A percentile compares a stretch with the other conserved stretches of the same genome.
phyloP scores from a whole-genome alignment of 2,329 filamentous ascomycete genomes.

The Akanthomyces muscarius region DNA sequence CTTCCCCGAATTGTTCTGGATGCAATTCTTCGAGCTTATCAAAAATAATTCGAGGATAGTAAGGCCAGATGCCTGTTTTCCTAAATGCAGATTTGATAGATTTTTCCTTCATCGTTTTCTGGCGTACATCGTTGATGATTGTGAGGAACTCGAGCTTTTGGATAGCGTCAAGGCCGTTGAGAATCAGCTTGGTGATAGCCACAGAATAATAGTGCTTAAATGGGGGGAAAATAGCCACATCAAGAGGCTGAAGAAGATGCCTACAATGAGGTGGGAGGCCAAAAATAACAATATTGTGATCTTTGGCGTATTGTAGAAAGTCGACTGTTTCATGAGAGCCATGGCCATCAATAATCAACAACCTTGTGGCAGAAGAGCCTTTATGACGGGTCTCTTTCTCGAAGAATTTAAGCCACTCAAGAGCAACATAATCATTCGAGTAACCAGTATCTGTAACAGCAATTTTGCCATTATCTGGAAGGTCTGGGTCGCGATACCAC shows the following conservation, averaged over 20 bases:
- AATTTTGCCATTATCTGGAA: slow-evolving; percentile 10
- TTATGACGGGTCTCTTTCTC: background rate
- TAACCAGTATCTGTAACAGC: slow-evolving; percentile 9
- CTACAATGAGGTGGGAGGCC: slow-evolving; percentile 9
- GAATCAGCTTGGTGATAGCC: slow-evolving; percentile 1
- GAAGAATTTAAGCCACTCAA: slow-evolving; percentile 16
- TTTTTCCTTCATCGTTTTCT: slow-evolving; percentile 2
- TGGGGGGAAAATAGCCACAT: slow-evolving; percentile 15
- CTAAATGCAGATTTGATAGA: slow-evolving; percentile 14
- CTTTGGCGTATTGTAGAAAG: slow-evolving; percentile 11
- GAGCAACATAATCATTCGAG: slow-evolving; percentile 13
- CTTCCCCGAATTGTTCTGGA: background rate
- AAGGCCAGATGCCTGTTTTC: slow-evolving; percentile 14
- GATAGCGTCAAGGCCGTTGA: slow-evolving; percentile 8
- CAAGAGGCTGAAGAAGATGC: slow-evolving; percentile 13
- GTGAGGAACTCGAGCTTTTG: slow-evolving; percentile 13
- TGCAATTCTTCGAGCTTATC: background rate
- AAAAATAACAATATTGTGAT: slow-evolving; percentile 18
- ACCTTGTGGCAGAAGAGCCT: background rate
- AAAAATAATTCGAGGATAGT: slow-evolving; percentile 7
- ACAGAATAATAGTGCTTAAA: slow-evolving; percentile 12
- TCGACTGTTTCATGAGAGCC: slow-evolving; percentile 13
- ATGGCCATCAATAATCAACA: slow-evolving; percentile 16
- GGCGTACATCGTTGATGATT: slow-evolving; percentile 4
- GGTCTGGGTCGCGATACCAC: slow-evolving; percentile 15